Evolutionary conservation across 331 rosid species (phyloP).

Genomic region (Pyrus hybrid): DNA sequence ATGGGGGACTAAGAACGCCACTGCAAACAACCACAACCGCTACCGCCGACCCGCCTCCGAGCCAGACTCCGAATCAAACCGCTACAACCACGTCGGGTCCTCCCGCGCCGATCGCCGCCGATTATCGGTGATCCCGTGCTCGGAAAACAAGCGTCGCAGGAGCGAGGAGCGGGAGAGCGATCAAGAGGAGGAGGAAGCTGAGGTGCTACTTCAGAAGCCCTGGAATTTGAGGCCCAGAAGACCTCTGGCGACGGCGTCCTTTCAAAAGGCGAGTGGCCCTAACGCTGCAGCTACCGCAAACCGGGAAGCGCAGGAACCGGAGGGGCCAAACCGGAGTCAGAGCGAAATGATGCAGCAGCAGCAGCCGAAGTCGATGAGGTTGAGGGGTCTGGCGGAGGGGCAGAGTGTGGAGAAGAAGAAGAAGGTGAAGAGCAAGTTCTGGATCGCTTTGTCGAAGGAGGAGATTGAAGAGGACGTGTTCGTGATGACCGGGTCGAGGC

Average conservation of each 20-base stretch:
- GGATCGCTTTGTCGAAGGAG: slow-evolving; percentile 88
- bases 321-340: slow-evolving; percentile 12
- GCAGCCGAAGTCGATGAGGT: slow-evolving; percentile 66
- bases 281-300: slow-evolving; percentile 21
- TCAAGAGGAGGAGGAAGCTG: slow-evolving; percentile 29
- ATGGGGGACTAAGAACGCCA: slow-evolving; percentile 77
- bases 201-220: slow-evolving; percentile 55
- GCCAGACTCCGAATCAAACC: slow-evolving; percentile 33
- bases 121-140: slow-evolving; percentile 29
- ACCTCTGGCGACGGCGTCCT: slow-evolving; percentile 9
- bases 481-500: slow-evolving; percentile 87
- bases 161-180: slow-evolving; percentile 43
- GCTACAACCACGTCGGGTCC: slow-evolving; percentile 44
- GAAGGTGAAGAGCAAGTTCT: slow-evolving; percentile 82
- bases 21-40: slow-evolving; percentile 28
- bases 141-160: not conserved
- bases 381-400: slow-evolving; percentile 44
- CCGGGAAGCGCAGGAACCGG: slow-evolving; percentile 43
- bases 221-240: slow-evolving; percentile 91
- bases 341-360: slow-evolving; percentile 17
- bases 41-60: slow-evolving; percentile 44
- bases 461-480: slow-evolving; percentile 95
- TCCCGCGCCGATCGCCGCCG: slow-evolving; percentile 52
- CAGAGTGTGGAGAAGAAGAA: slow-evolving; percentile 56
- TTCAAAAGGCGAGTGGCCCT: slow-evolving; percentile 8